Conservation (phyloP, 2,329 filamentous ascomycete species). For the Pyricularia pennisetigena region DNA sequence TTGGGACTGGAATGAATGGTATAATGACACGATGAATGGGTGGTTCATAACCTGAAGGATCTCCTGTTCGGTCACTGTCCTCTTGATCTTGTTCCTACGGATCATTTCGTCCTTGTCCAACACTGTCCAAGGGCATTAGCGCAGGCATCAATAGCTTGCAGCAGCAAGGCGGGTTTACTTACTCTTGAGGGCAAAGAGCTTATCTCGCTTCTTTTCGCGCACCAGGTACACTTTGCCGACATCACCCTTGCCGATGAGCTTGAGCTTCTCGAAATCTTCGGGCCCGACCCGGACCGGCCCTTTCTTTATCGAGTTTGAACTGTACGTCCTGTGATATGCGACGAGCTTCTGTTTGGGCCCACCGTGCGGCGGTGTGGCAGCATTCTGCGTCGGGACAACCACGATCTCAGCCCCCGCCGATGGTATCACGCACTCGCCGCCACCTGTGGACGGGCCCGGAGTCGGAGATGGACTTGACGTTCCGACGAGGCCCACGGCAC, state of each 20-base stretch:
- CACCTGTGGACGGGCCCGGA: conserved; percentile 14
- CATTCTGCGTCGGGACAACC: conserved; percentile 34
- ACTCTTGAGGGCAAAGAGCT: conserved; percentile 99
- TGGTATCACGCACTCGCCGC: conserved; percentile 19
- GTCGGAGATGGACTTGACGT: conserved; percentile 27
- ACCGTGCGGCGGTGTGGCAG: conserved; percentile 48
- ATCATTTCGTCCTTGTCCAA: conserved; percentile 99
- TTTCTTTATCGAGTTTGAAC: conserved; percentile 98
- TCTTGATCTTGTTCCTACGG: conserved; percentile 99
- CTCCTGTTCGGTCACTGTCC: conserved; percentile 92
- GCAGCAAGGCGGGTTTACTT: conserved; percentile 16
- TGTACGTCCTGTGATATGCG: conserved; percentile 89
- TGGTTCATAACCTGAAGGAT: conserved; percentile 98
- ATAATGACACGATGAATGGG: conserved; percentile 96
- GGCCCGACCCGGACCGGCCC: conserved; percentile 94
- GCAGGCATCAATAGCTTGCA: neutral
- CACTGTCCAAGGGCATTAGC: conserved; percentile 42
- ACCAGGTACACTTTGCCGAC: conserved; percentile 98
- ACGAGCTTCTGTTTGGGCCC: conserved; percentile 56
- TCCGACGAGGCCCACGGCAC: conserved; percentile 35
- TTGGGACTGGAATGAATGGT: conserved; percentile 98
- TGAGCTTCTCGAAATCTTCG: conserved; percentile 97
- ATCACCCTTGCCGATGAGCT: conserved; percentile 96
- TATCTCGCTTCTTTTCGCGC: conserved; percentile 91
- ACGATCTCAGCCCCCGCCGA: conserved; percentile 21